These are phyloP conservation scores for Chamaenerion angustifolium DNA, from an alignment of 345 rosid genomes.

Conservation along the genomic window DNA sequence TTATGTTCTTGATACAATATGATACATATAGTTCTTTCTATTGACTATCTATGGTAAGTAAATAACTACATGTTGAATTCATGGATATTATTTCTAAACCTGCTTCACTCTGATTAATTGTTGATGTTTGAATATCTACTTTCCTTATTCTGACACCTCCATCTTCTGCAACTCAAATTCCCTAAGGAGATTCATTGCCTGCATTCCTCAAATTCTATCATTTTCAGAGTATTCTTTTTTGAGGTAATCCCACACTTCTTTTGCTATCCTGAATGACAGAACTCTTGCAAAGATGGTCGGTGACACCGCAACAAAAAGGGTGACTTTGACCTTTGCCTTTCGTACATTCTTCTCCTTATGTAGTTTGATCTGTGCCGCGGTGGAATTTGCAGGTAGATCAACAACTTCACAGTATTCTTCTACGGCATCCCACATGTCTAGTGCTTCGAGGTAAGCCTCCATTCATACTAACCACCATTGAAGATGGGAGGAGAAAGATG, in stretches of 20 bases:
- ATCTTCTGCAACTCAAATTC: constrained; percentile 7
- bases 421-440: neutral
- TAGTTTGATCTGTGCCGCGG: constrained; percentile 4
- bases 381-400: constrained; percentile 2
- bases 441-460: constrained; percentile 1
- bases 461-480: constrained; percentile 2
- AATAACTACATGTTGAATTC: too few relatives aligned
- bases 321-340: constrained; percentile 5
- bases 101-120: too few relatives aligned
- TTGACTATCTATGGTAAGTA: too few relatives aligned
- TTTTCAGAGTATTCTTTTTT: constrained; percentile 4
- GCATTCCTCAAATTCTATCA: constrained; percentile 5
- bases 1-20: too few relatives aligned
- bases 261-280: constrained; percentile 2
- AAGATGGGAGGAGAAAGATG: neutral
- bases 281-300: constrained; percentile 3
- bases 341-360: constrained; percentile 8
- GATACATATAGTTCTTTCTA: too few relatives aligned
- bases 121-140: too few relatives aligned
- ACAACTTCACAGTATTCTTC: constrained; percentile 6
- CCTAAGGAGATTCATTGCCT: constrained; percentile 4
- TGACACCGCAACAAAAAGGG: neutral
- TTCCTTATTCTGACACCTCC: neutral
- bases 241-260: constrained; percentile 9
- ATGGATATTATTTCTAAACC: too few relatives aligned